These are phyloP conservation scores for Dichotomopilus funicola DNA, from an alignment of 2,329 filamentous ascomycete genomes.

Conservation along the genomic window DNA sequence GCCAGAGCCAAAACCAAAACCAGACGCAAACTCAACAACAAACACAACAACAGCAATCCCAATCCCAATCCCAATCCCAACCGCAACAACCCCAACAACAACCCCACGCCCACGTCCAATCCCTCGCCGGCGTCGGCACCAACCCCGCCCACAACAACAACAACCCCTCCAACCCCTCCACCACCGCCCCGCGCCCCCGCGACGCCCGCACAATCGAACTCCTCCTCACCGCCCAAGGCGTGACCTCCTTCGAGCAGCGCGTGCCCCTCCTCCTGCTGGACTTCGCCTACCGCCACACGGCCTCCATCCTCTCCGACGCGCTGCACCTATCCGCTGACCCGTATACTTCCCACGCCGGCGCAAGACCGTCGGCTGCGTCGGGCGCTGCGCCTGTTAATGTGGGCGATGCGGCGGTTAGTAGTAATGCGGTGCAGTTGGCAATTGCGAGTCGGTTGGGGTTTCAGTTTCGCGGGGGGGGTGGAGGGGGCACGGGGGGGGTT, in stretches of 20 bases:
- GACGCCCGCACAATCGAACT: constrained; percentile 76
- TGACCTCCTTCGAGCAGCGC: constrained; percentile 72
- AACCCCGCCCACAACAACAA: constrained; percentile 7
- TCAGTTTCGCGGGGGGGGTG: constrained; percentile 57
- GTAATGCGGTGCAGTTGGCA: constrained; percentile 65
- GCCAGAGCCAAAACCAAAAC: not conserved
- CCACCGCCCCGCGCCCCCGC: constrained; percentile 55
- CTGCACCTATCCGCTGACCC: constrained; percentile 63
- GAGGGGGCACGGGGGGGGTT: constrained; percentile 16
- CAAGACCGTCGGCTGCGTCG: constrained; percentile 42
- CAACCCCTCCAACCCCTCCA: constrained; percentile 5
- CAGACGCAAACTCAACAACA: not conserved
- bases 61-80: constrained; percentile 4
- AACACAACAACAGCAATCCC: not conserved
- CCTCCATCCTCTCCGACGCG: constrained; percentile 63
- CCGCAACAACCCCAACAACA: too few species aligned
- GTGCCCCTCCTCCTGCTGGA: constrained; percentile 78
- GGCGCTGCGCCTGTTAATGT: constrained; percentile 42
- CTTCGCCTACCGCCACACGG: constrained; percentile 79
- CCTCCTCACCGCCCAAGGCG: constrained; percentile 70
- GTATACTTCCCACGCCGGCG: constrained; percentile 53
- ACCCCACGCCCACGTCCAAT: not conserved
- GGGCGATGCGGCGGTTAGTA: constrained; percentile 51
- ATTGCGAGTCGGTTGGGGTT: constrained; percentile 62
- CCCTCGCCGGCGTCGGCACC: not conserved